Conservation (phyloP, 2,329 filamentous ascomycete species). For the Colletotrichum eleusines region DNA sequence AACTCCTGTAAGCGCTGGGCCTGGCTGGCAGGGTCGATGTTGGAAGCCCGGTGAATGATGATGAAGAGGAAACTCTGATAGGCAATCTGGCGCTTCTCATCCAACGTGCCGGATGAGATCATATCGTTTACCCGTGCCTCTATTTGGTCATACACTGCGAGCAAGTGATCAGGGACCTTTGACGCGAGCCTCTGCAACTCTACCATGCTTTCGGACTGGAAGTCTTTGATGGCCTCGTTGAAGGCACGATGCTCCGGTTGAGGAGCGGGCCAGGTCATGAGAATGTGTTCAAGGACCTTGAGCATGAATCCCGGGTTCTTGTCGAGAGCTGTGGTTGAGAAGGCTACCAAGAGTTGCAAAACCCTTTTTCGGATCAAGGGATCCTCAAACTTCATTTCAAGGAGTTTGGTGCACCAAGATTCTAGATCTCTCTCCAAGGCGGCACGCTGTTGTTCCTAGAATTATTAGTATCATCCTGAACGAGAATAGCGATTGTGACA, state of each 20-base stretch:
- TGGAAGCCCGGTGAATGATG: slow-evolving; percentile 87
- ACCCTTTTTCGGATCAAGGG: slow-evolving; percentile 86
- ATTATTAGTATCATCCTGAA: slow-evolving; percentile 14
- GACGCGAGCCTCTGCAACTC: slow-evolving; percentile 90
- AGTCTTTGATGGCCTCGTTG: slow-evolving; percentile 89
- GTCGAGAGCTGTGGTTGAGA: slow-evolving; percentile 84
- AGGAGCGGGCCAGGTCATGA: slow-evolving; percentile 83
- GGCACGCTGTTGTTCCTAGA: slow-evolving; percentile 62
- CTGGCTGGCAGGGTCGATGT: slow-evolving; percentile 78
- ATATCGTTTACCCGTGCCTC: slow-evolving; percentile 87
- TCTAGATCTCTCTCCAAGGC: slow-evolving; percentile 74
- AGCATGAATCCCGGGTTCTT: slow-evolving; percentile 85
- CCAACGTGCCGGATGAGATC: slow-evolving; percentile 76
- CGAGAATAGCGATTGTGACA: neutral
- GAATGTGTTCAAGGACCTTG: slow-evolving; percentile 89
- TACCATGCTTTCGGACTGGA: slow-evolving; percentile 86
- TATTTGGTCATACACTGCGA: slow-evolving; percentile 88
- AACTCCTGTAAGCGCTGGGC: slow-evolving; percentile 81
- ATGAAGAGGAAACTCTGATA: slow-evolving; percentile 94
- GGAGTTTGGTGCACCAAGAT: slow-evolving; percentile 78
- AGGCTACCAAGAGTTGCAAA: slow-evolving; percentile 84
- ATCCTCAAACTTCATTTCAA: slow-evolving; percentile 82
- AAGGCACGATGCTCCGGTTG: slow-evolving; percentile 79
- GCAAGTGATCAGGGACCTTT: slow-evolving; percentile 90
- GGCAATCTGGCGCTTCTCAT: slow-evolving; percentile 86